Conservation (phyloP, 345 rosid genomes). For the Gossypium longicalyx region DNA sequence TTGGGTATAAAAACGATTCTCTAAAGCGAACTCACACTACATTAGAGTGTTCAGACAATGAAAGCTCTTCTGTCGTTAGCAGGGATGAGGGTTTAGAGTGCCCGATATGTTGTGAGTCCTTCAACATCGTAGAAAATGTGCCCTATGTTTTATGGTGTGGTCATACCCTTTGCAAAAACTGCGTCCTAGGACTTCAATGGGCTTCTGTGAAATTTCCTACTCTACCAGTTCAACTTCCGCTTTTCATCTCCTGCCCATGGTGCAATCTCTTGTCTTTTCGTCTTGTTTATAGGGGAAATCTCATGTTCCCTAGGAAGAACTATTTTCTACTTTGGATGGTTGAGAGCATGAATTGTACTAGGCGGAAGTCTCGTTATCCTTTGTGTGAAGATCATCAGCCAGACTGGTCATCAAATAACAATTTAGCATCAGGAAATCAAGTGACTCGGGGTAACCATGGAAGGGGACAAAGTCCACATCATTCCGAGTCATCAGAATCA, state of each 20-base stretch:
- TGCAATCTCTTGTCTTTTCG: slow-evolving; percentile 78
- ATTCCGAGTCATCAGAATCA: slow-evolving; percentile 33
- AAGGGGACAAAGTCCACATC: slow-evolving; percentile 37
- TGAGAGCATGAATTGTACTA: slow-evolving; percentile 79
- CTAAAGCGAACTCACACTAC: slow-evolving; percentile 29
- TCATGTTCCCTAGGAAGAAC: slow-evolving; percentile 79
- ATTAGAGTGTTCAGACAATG: slow-evolving; percentile 72
- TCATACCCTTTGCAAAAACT: slow-evolving; percentile 83
- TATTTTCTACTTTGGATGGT: slow-evolving; percentile 95
- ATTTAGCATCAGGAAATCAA: slow-evolving; percentile 29
- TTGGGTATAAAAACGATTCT: slow-evolving; percentile 34
- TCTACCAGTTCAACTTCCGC: slow-evolving; percentile 76
- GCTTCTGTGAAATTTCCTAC: slow-evolving; percentile 72
- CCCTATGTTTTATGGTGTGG: slow-evolving; percentile 94
- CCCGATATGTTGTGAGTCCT: slow-evolving; percentile 87
- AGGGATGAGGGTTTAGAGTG: slow-evolving; percentile 82
- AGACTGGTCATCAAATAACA: slow-evolving; percentile 29
- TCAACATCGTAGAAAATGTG: slow-evolving; percentile 86
- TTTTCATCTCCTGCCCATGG: slow-evolving; percentile 89
- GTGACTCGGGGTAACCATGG: slow-evolving; percentile 24
- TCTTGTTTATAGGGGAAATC: slow-evolving; percentile 63
- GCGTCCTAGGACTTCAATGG: slow-evolving; percentile 76
- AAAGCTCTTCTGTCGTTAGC: slow-evolving; percentile 48
- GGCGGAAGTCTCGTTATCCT: slow-evolving; percentile 37
- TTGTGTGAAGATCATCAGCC: slow-evolving; percentile 38